Percentiles rank a stretch among this genome's conserved stretches.
phyloP scores from a whole-genome alignment of 2,329 filamentous ascomycete genomes.

The Coniochaeta ligniaria region DNA sequence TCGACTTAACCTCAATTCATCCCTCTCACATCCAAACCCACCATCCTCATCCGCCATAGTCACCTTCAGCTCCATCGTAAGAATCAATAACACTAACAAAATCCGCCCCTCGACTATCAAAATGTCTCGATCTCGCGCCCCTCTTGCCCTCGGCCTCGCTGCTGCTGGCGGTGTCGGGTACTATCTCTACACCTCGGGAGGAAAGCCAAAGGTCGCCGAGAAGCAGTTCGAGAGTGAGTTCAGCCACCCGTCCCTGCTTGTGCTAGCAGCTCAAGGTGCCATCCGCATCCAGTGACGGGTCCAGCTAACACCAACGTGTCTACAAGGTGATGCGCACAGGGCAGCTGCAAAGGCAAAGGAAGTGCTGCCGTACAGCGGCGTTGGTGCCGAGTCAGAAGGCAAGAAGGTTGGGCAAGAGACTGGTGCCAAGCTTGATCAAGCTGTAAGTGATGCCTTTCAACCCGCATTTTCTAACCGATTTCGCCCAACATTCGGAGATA shows the following conservation, averaged over 20 bases:
- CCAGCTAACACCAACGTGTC: slow-evolving; percentile 4
- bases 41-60: background rate
- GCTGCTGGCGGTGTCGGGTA: slow-evolving; percentile 69
- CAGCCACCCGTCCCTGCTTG: background rate
- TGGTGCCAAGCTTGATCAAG: slow-evolving; percentile 60
- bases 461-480: background rate
- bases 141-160: slow-evolving; percentile 49
- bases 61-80: background rate
- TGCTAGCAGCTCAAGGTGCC: background rate
- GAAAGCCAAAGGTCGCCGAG: slow-evolving; percentile 73
- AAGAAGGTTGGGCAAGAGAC: slow-evolving; percentile 54
- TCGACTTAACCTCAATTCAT: background rate
- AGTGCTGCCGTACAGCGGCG: slow-evolving; percentile 50
- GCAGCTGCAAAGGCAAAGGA: slow-evolving; percentile 62
- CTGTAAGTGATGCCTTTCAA: slow-evolving; percentile 43
- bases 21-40: background rate
- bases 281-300: background rate
- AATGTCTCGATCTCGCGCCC: slow-evolving; percentile 41
- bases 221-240: slow-evolving; percentile 75
- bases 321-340: slow-evolving; percentile 75
- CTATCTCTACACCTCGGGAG: slow-evolving; percentile 86
- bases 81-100: background rate
- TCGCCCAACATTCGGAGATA: background rate
- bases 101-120: slow-evolving; percentile 9
- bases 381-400: slow-evolving; percentile 57